Conservation (phyloP, 1,284 basidiomycete genomes). For the Pseudomicrostroma phylloplanum region DNA sequence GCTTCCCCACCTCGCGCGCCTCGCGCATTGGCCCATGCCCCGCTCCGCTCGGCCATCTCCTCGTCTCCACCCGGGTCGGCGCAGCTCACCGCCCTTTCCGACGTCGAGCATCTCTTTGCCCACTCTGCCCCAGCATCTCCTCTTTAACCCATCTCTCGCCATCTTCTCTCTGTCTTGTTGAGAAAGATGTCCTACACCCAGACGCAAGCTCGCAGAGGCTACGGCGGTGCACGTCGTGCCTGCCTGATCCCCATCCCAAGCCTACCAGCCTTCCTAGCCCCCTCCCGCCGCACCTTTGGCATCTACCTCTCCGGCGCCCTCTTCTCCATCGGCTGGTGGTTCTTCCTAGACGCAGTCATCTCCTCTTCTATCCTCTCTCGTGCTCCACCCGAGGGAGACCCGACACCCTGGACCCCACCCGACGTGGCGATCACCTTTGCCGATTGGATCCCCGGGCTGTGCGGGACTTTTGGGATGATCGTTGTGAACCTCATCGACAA, state of each 20-base stretch:
- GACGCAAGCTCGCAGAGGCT: constrained; percentile 43
- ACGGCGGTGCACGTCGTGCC: constrained; percentile 74
- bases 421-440: constrained; percentile 82
- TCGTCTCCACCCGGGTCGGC: no score
- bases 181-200: no score
- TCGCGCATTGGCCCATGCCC: no score
- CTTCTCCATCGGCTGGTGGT: constrained; percentile 87
- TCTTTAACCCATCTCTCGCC: no score
- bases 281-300: constrained; percentile 69
- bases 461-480: constrained; percentile 86
- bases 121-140: no score
- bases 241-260: constrained; percentile 58
- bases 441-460: constrained; percentile 92
- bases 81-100: no score
- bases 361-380: constrained; percentile 57
- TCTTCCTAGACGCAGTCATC: constrained; percentile 88
- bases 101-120: no score
- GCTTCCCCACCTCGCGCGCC: no score
- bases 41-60: no score
- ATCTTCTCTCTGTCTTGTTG: no score
- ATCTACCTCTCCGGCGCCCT: constrained; percentile 86
- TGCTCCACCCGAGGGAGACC: constrained; percentile 58
- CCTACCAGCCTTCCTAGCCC: constrained; percentile 45
- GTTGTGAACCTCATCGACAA: constrained; percentile 93
- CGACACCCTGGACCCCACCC: constrained; percentile 59